Conservation (phyloP, 1,284 basidiomycete genomes). For the Austroboletus novae-zelandiae region DNA sequence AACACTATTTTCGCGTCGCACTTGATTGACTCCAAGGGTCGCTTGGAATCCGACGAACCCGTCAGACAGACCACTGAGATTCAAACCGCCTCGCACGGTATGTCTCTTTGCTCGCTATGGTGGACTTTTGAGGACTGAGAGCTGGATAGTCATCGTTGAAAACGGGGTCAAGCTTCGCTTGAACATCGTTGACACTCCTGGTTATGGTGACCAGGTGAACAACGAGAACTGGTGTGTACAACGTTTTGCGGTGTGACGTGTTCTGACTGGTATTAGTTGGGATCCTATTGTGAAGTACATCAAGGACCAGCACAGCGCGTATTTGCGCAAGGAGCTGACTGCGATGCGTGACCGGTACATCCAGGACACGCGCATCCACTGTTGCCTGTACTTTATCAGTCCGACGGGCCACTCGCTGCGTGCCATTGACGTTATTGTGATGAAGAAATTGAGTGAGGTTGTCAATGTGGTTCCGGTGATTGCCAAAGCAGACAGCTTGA, state of each 20-base stretch:
- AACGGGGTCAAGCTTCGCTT: conserved; percentile 93
- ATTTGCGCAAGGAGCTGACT: conserved; percentile 97
- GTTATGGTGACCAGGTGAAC: conserved; percentile 98
- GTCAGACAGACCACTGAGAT: conserved; percentile 96
- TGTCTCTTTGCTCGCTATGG: conserved; percentile 29
- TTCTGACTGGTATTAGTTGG: conserved; percentile 62
- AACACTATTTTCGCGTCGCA: conserved; percentile 99
- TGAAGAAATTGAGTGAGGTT: conserved; percentile 98
- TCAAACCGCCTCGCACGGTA: conserved; percentile 91
- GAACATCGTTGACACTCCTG: conserved; percentile 99
- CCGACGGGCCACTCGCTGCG: conserved; percentile 92
- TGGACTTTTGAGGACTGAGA: conserved; percentile 4
- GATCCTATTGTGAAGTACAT: conserved; percentile 99
- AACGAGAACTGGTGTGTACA: conserved; percentile 90
- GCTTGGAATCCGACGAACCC: conserved; percentile 82
- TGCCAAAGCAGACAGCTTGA: conserved; percentile 96
- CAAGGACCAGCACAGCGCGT: conserved; percentile 98
- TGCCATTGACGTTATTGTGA: conserved; percentile 95
- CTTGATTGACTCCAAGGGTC: conserved; percentile 96
- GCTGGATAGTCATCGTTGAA: conserved; percentile 81
- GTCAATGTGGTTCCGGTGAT: conserved; percentile 99
- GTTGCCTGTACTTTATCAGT: conserved; percentile 98
- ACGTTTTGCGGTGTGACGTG: conserved; percentile 1
- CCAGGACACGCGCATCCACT: conserved; percentile 97
- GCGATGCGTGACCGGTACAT: conserved; percentile 99